These are phyloP conservation scores for Aspergillus nanangensis DNA, from an alignment of 495 filamentous ascomycete genomes.

Conservation along the genomic window DNA sequence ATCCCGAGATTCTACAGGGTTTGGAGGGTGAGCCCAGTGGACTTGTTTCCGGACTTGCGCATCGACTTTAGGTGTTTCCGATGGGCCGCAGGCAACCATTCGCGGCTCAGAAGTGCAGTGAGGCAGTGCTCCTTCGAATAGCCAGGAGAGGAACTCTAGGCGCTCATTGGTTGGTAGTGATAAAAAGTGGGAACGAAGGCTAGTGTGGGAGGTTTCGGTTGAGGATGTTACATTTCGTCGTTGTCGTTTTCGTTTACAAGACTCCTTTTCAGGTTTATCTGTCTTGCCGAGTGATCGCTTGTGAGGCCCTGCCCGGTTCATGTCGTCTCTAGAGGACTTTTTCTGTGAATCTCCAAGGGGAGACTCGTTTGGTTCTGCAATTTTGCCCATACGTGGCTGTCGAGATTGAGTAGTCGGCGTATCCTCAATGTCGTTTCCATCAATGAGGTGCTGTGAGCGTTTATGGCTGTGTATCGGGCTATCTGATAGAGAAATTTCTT, in stretches of 20 bases:
- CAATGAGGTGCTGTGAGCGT: too few species aligned
- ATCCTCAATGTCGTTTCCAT: too few species aligned
- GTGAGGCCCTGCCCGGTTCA: too few species aligned
- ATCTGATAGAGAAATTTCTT: not conserved
- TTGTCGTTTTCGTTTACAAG: too few species aligned
- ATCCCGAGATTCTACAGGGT: not conserved
- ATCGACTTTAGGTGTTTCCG: not conserved
- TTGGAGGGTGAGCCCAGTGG: not conserved
- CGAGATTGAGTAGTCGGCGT: too few species aligned
- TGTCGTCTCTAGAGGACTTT: too few species aligned
- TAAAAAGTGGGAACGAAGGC: constrained; percentile 14
- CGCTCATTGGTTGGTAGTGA: constrained; percentile 9
- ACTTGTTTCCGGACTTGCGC: not conserved
- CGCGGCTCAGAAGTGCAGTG: constrained; percentile 5
- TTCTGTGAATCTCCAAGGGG: too few species aligned
- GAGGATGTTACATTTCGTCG: not conserved
- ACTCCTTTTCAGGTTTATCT: too few species aligned
- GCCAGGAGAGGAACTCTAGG: constrained; percentile 17
- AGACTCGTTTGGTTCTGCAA: too few species aligned
- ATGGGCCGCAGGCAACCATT: constrained; percentile 8
- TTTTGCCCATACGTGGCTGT: too few species aligned
- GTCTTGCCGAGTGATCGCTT: too few species aligned
- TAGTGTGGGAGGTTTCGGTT: constrained; percentile 6
- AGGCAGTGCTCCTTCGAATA: constrained; percentile 16
- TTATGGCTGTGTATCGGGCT: not conserved